phyloP scores from a whole-genome alignment of 2,329 filamentous ascomycete species.

The Apiospora arundinis region DNA sequence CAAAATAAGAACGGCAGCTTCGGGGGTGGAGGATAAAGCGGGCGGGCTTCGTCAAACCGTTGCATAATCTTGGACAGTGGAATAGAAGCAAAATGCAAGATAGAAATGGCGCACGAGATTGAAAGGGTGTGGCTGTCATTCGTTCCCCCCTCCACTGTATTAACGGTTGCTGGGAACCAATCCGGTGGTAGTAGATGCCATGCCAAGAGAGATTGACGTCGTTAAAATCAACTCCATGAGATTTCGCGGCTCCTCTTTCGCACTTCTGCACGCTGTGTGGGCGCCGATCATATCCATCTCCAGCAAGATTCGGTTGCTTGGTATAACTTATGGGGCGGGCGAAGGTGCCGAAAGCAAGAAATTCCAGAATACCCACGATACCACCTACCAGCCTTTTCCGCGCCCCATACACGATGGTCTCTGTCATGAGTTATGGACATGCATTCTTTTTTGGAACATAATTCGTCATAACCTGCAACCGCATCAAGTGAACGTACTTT shows the following conservation, averaged over 20 bases:
- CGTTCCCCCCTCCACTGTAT: not conserved
- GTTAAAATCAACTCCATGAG: conserved; percentile 9
- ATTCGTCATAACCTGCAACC: conserved; percentile 4
- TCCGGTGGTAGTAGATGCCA: not conserved
- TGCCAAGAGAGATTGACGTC: conserved; percentile 18
- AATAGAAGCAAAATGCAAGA: not conserved
- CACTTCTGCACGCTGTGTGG: not conserved
- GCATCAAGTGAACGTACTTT: not conserved
- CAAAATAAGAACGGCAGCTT: not conserved
- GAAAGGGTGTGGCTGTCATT: conserved; percentile 2
- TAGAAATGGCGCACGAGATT: not conserved
- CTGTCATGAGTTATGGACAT: not conserved
- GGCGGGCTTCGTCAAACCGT: not conserved
- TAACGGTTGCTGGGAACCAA: conserved; percentile 9
- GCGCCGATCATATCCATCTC: not conserved
- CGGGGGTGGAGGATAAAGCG: not conserved
- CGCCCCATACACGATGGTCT: not conserved
- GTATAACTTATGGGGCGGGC: not conserved
- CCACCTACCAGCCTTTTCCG: not conserved
- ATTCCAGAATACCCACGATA: conserved; percentile 3
- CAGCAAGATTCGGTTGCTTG: not conserved
- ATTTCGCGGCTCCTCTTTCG: conserved; percentile 16
- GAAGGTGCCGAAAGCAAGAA: conserved; percentile 11
- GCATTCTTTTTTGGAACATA: not conserved
- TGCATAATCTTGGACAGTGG: conserved; percentile 15